phyloP scores from a whole-genome alignment of 2,329 filamentous ascomycete genomes.

The Pseudogymnoascus sp. region DNA sequence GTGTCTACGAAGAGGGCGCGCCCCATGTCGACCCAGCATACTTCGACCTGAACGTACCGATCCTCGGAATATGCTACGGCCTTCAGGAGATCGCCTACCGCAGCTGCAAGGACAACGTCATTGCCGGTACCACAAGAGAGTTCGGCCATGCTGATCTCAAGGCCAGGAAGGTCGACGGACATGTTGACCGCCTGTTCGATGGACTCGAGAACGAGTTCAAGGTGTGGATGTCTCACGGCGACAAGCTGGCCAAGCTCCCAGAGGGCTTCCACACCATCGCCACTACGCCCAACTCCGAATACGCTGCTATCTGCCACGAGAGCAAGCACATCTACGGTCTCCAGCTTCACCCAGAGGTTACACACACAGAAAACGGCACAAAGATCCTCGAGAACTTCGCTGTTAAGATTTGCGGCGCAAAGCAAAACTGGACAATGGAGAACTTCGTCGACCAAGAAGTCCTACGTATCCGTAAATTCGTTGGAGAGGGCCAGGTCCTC shows the following conservation, averaged over 20 bases:
- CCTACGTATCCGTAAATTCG: slow-evolving; percentile 67
- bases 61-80: slow-evolving; percentile 40
- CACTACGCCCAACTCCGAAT: slow-evolving; percentile 67
- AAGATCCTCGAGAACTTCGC: slow-evolving; percentile 76
- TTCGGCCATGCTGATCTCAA: slow-evolving; percentile 64
- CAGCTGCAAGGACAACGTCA: slow-evolving; percentile 56
- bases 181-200: slow-evolving; percentile 72
- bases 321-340: slow-evolving; percentile 58
- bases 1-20: slow-evolving; percentile 72
- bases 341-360: slow-evolving; percentile 86
- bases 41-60: slow-evolving; percentile 64
- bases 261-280: slow-evolving; percentile 66
- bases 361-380: slow-evolving; percentile 61
- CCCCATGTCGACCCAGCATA: slow-evolving; percentile 76
- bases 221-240: slow-evolving; percentile 81
- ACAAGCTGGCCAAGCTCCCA: slow-evolving; percentile 73
- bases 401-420: slow-evolving; percentile 70
- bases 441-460: slow-evolving; percentile 80
- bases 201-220: slow-evolving; percentile 63
- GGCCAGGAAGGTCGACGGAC: slow-evolving; percentile 48
- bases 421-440: slow-evolving; percentile 75
- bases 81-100: slow-evolving; percentile 68
- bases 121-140: slow-evolving; percentile 58
- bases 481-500: slow-evolving; percentile 76
- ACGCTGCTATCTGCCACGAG: slow-evolving; percentile 69